Percentiles rank a stretch among this genome's conserved stretches.
Evolutionary conservation across 1,284 basidiomycete species (phyloP).

Genomic region (Pyrrhoderma lamaoense): DNA sequence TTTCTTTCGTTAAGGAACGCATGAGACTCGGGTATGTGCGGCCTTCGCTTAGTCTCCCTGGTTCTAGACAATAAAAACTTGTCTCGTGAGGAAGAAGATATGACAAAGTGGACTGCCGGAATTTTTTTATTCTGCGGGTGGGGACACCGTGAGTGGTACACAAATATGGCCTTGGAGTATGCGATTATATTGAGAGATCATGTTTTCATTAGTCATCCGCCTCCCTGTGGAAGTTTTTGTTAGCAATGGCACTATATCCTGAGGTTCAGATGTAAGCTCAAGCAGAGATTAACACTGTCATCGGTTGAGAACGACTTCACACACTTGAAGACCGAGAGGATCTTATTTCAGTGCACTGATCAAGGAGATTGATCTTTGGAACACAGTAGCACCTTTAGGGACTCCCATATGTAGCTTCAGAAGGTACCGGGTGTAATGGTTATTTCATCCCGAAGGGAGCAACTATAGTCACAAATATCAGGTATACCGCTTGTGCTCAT

Average conservation of each 20-base stretch:
- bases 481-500: conserved; percentile 8
- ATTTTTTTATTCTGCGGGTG: too few relatives aligned
- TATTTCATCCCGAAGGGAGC: conserved; percentile 20
- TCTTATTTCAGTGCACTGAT: conserved; percentile 35
- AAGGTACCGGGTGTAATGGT: conserved; percentile 20
- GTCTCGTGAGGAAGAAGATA: too few relatives aligned
- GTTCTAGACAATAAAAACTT: conserved; percentile 11
- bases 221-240: conserved; percentile 25
- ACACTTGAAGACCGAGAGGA: conserved; percentile 31
- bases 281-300: conserved; percentile 33
- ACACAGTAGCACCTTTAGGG: conserved; percentile 25
- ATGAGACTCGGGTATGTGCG: conserved; percentile 10
- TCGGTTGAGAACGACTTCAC: conserved; percentile 33
- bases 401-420: conserved; percentile 3
- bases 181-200: not conserved
- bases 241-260: conserved; percentile 33
- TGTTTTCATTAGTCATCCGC: not conserved
- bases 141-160: too few relatives aligned
- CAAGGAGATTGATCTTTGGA: conserved; percentile 36
- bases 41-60: conserved; percentile 9
- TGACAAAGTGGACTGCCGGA: too few relatives aligned
- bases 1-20: conserved; percentile 14
- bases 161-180: too few relatives aligned
- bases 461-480: conserved; percentile 20
- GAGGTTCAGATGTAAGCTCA: conserved; percentile 34